phyloP scores from a whole-genome alignment of 345 rosid species.

The Melastoma malabathricum region DNA sequence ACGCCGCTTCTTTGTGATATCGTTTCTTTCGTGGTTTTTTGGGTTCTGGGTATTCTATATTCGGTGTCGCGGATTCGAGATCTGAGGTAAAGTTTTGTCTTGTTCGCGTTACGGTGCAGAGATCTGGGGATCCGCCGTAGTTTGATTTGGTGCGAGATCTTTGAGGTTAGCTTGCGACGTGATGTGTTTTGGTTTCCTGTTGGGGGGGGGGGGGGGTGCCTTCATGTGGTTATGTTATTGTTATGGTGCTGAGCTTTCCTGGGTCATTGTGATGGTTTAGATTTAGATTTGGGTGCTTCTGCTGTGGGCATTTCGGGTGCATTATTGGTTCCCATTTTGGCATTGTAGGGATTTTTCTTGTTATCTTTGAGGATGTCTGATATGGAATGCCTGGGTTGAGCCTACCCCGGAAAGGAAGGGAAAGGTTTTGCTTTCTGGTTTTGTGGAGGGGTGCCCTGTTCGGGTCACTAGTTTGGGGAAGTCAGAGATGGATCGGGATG shows the following conservation, averaged over 20 bases:
- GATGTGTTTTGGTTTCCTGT: too few relatives aligned
- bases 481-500: slow-evolving; percentile 14
- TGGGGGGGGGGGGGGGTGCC: too few relatives aligned
- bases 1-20: too few relatives aligned
- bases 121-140: slow-evolving; percentile 7
- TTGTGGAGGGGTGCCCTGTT: not conserved
- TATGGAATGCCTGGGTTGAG: slow-evolving; percentile 6
- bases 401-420: slow-evolving; percentile 4
- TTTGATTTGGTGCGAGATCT: slow-evolving; percentile 7
- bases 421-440: slow-evolving; percentile 2
- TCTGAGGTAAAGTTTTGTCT: slow-evolving; percentile 11
- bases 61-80: slow-evolving; percentile 6
- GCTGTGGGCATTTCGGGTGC: not conserved
- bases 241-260: slow-evolving; percentile 1
- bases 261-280: not conserved
- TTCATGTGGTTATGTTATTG: not conserved
- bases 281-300: not conserved
- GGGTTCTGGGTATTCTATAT: slow-evolving; percentile 2
- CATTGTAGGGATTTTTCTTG: slow-evolving; percentile 7
- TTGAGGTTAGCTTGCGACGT: not conserved
- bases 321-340: slow-evolving; percentile 1
- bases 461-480: not conserved
- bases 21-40: not conserved
- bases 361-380: slow-evolving; percentile 1
- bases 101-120: not conserved